A percentile compares a stretch with the other conserved stretches of the same genome.
phyloP scores from a whole-genome alignment of 177 flowering plant species.

The Telopea speciosissima region DNA sequence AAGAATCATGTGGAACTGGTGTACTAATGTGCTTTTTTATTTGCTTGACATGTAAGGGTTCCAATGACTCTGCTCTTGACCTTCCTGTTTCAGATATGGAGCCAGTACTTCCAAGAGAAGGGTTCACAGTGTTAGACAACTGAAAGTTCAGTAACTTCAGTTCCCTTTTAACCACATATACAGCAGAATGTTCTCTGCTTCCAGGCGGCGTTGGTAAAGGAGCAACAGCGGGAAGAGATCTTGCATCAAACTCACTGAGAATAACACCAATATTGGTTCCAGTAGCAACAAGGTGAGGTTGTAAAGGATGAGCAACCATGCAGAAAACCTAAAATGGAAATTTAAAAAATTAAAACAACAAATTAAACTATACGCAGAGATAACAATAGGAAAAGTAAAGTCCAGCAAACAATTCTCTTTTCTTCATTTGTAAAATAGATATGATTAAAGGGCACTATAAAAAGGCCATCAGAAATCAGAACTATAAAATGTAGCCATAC shows the following conservation, averaged over 20 bases:
- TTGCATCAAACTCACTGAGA: slow-evolving; percentile 88
- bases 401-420: neutral
- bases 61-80: slow-evolving; percentile 59
- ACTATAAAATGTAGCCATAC: too few species aligned
- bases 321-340: slow-evolving; percentile 70
- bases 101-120: slow-evolving; percentile 86
- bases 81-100: slow-evolving; percentile 76
- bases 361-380: neutral
- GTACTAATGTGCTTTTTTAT: slow-evolving; percentile 84
- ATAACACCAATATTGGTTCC: slow-evolving; percentile 95
- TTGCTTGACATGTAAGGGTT: slow-evolving; percentile 82
- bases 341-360: neutral
- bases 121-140: slow-evolving; percentile 66
- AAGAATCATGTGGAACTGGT: slow-evolving; percentile 96
- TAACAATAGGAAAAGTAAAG: slow-evolving; percentile 2
- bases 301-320: slow-evolving; percentile 96
- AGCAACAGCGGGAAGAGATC: slow-evolving; percentile 87
- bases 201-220: slow-evolving; percentile 77
- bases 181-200: slow-evolving; percentile 86
- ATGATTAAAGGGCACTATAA: too few species aligned
- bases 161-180: slow-evolving; percentile 82
- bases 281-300: slow-evolving; percentile 96
- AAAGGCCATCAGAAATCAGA: too few species aligned
- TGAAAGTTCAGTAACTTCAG: slow-evolving; percentile 78
- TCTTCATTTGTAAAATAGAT: too few species aligned